Conservation (phyloP, 2,329 filamentous ascomycete genomes). For the Penicillium sp. region DNA sequence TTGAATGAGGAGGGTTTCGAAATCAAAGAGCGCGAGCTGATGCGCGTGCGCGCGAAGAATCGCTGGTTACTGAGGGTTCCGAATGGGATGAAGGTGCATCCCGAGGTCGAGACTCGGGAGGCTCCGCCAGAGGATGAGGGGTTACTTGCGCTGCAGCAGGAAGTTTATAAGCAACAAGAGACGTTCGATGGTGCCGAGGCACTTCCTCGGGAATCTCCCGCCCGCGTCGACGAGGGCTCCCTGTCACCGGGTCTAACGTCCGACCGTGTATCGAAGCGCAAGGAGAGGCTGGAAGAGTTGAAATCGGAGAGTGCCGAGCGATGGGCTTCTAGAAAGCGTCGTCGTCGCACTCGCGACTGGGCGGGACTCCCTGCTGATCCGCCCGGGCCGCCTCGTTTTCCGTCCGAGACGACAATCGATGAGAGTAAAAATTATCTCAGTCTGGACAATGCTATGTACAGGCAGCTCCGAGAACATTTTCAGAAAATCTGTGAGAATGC, state of each 20-base stretch:
- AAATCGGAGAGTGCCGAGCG: conserved; percentile 57
- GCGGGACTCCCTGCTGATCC: conserved; percentile 62
- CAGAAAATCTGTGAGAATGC: conserved; percentile 63
- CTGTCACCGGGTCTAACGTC: conserved; percentile 37
- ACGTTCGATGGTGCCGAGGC: conserved; percentile 27
- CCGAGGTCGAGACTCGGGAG: conserved; percentile 21
- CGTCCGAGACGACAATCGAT: conserved; percentile 75
- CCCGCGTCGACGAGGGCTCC: conserved; percentile 13
- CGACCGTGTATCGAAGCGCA: conserved; percentile 49
- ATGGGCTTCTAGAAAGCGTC: conserved; percentile 59
- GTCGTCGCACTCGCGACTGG: conserved; percentile 63
- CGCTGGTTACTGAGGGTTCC: conserved; percentile 60
- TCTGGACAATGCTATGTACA: conserved; percentile 60
- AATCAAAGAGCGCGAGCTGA: conserved; percentile 65
- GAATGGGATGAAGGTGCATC: conserved; percentile 51
- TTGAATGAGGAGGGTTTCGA: conserved; percentile 67
- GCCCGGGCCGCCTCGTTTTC: conserved; percentile 65
- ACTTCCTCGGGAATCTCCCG: conserved; percentile 19
- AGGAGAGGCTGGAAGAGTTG: conserved; percentile 50
- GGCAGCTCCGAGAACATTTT: conserved; percentile 60
- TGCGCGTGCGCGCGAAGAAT: conserved; percentile 63
- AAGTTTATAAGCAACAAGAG: conserved; percentile 33
- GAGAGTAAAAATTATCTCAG: conserved; percentile 66
- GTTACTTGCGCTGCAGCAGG: conserved; percentile 37
- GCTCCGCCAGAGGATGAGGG: conserved; percentile 34